phyloP scores from a whole-genome alignment of 345 rosid species.

The Ceriops zippeliana region DNA sequence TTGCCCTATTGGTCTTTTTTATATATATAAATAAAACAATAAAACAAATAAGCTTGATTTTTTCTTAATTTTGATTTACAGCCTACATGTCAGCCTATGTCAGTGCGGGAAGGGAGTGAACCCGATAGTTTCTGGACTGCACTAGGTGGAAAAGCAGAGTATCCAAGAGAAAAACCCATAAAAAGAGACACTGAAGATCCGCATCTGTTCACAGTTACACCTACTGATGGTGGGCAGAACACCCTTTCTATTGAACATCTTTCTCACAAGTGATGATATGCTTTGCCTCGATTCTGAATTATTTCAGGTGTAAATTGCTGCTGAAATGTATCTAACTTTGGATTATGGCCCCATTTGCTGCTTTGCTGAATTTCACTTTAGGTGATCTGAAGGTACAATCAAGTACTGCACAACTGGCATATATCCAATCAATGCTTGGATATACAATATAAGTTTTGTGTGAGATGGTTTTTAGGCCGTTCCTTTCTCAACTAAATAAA shows the following conservation, averaged over 20 bases:
- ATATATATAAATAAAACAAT: background rate
- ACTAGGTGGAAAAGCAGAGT: conserved; percentile 76
- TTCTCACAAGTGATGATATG: conserved; percentile 36
- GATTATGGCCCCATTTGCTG: conserved; percentile 36
- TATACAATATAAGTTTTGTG: background rate
- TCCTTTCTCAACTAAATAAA: background rate
- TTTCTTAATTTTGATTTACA: conserved; percentile 32
- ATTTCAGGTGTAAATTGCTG: conserved; percentile 35
- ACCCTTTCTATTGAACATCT: conserved; percentile 23
- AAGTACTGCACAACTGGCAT: conserved; percentile 11
- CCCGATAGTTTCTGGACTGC: conserved; percentile 72
- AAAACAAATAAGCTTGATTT: background rate
- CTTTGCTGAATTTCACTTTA: conserved; percentile 45
- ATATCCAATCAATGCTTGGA: conserved; percentile 6
- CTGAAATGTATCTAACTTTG: conserved; percentile 41
- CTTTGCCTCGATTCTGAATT: conserved; percentile 46
- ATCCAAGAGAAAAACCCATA: conserved; percentile 58
- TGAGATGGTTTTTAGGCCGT: conserved; percentile 5
- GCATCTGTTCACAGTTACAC: conserved; percentile 45
- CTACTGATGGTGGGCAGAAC: conserved; percentile 46
- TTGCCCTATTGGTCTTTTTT: background rate
- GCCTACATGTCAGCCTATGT: conserved; percentile 68
- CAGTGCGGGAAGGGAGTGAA: conserved; percentile 80
- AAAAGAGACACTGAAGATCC: conserved; percentile 58
- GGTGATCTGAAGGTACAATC: conserved; percentile 70